phyloP scores from a whole-genome alignment of 306 rosid species.

The Inga leiocalycina region DNA sequence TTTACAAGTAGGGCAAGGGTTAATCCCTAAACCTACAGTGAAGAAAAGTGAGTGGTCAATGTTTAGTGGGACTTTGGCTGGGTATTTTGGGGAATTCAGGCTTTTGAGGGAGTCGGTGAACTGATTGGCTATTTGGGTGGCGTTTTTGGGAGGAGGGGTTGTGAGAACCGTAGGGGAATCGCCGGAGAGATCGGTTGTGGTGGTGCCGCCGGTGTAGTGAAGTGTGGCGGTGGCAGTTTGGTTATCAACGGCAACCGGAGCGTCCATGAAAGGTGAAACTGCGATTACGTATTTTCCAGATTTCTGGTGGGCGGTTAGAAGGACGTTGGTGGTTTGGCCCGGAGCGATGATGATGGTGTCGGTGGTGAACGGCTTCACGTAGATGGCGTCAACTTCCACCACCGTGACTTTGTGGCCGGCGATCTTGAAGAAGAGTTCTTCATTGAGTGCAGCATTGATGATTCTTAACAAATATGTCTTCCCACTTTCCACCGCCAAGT shows the following conservation, averaged over 20 bases:
- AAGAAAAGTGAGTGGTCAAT: background rate
- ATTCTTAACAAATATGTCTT: background rate
- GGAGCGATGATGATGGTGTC: background rate
- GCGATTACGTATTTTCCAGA: constrained; percentile 65
- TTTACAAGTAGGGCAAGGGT: background rate
- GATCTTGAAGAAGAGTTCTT: background rate
- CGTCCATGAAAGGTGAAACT: constrained; percentile 79
- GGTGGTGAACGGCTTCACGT: background rate
- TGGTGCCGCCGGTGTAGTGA: constrained; percentile 50
- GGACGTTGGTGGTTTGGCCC: background rate
- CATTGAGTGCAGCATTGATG: constrained; percentile 1
- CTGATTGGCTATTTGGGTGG: constrained; percentile 52
- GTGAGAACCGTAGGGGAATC: constrained; percentile 34
- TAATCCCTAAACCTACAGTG: background rate
- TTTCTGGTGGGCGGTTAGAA: background rate
- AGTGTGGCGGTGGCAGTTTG: constrained; percentile 67
- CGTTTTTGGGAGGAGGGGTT: constrained; percentile 60
- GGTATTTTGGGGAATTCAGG: constrained; percentile 50
- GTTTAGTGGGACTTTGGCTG: background rate
- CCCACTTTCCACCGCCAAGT: background rate
- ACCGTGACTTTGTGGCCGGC: background rate
- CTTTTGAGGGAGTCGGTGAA: constrained; percentile 66
- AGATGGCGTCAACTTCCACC: background rate
- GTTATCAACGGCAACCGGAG: constrained; percentile 65
- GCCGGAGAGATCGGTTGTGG: constrained; percentile 21